phyloP scores from a whole-genome alignment of 352 stramenopile species.

The Phytophthora brassicae region DNA sequence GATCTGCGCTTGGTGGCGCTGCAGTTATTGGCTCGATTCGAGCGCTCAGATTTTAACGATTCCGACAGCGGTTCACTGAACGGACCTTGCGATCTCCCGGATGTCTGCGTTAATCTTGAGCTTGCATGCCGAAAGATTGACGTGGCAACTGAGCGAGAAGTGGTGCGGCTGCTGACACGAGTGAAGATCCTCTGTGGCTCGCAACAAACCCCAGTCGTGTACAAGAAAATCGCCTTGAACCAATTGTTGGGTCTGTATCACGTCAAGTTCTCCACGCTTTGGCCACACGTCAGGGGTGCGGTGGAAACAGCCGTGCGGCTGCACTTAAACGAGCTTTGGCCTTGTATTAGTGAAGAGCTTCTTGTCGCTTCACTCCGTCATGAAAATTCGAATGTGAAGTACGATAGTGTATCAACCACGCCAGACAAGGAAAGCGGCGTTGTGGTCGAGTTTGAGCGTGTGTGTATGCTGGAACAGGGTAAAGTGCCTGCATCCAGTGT shows the following conservation, averaged over 20 bases:
- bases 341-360: conserved; percentile 56
- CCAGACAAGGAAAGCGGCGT: conserved; percentile 15
- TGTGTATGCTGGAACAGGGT: conserved; percentile 61
- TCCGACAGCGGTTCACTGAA: conserved; percentile 42
- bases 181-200: conserved; percentile 79
- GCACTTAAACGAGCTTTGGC: conserved; percentile 71
- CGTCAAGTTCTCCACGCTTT: conserved; percentile 89
- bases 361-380: conserved; percentile 45
- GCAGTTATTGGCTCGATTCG: conserved; percentile 60
- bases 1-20: conserved; percentile 68
- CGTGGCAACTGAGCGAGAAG: conserved; percentile 83
- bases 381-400: conserved; percentile 28
- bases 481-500: conserved; percentile 42
- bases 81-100: conserved; percentile 68
- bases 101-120: conserved; percentile 71
- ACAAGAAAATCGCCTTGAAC: conserved; percentile 77
- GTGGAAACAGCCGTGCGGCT: conserved; percentile 55
- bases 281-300: conserved; percentile 74
- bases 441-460: conserved; percentile 43
- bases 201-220: conserved; percentile 67
- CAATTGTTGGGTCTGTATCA: conserved; percentile 85
- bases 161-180: conserved; percentile 76
- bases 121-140: conserved; percentile 47
- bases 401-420: conserved; percentile 2
- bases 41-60: conserved; percentile 57